A percentile compares a stretch with the other conserved stretches of the same genome.
Conservation (phyloP, 805 yeast species). For the Cyberlindnera lachancei region DNA sequence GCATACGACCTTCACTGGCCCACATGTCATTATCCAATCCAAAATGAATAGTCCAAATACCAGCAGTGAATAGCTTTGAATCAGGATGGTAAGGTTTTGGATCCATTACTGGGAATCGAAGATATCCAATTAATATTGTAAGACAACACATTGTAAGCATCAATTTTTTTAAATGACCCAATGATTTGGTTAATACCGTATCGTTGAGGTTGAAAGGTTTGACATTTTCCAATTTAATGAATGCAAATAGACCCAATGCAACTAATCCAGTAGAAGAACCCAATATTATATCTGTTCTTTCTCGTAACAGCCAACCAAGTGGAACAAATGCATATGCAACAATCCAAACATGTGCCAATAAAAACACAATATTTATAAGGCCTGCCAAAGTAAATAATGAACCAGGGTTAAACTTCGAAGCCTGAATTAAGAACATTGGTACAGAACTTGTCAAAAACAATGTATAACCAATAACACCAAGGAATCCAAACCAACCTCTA, state of each 20-base stretch:
- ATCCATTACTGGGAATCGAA: slow-evolving; percentile 49
- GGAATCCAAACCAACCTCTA: slow-evolving; percentile 65
- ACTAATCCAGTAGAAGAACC: slow-evolving; percentile 46
- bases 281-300: slow-evolving; percentile 74
- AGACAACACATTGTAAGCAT: slow-evolving; percentile 35
- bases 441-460: slow-evolving; percentile 52
- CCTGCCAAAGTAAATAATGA: slow-evolving; percentile 42
- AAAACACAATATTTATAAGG: slow-evolving; percentile 42
- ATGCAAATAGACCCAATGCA: slow-evolving; percentile 39
- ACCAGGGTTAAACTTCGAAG: slow-evolving; percentile 49
- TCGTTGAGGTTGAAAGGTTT: slow-evolving; percentile 3
- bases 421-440: slow-evolving; percentile 57
- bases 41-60: slow-evolving; percentile 97
- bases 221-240: slow-evolving; percentile 4
- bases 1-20: slow-evolving; percentile 91
- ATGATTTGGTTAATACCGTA: too few relatives aligned
- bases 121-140: slow-evolving; percentile 44
- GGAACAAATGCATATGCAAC: slow-evolving; percentile 99
- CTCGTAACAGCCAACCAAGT: slow-evolving; percentile 81
- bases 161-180: slow-evolving; percentile 16
- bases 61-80: slow-evolving; percentile 75
- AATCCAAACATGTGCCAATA: slow-evolving; percentile 88
- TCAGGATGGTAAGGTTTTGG: slow-evolving; percentile 65
- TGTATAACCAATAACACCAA: slow-evolving; percentile 68
- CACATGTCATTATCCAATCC: slow-evolving; percentile 97